phyloP scores from a whole-genome alignment of 352 stramenopile genomes.

The Albugo laibachii region DNA sequence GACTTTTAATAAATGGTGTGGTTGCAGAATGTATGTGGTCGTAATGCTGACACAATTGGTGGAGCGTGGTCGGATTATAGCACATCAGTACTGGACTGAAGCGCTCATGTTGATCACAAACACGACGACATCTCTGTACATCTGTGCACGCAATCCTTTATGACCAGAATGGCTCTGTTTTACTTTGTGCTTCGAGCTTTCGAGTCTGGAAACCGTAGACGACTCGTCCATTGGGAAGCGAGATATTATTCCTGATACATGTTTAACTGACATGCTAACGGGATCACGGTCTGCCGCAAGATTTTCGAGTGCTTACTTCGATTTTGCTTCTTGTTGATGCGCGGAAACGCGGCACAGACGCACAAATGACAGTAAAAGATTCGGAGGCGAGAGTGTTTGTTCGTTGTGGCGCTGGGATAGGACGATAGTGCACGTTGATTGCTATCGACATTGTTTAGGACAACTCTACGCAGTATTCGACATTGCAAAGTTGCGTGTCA shows the following conservation, averaged over 20 bases:
- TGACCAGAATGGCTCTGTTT: too few relatives aligned
- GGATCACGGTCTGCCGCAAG: constrained; percentile 48
- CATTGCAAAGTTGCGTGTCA: constrained; percentile 32
- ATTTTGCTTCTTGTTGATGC: constrained; percentile 52
- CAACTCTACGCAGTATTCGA: constrained; percentile 24
- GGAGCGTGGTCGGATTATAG: constrained; percentile 44
- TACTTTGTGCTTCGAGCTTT: too few relatives aligned
- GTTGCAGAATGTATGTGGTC: constrained; percentile 51
- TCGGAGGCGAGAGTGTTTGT: constrained; percentile 21
- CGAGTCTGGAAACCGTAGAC: too few relatives aligned
- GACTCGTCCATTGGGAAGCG: too few relatives aligned
- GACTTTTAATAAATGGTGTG: constrained; percentile 78
- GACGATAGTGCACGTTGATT: constrained; percentile 65
- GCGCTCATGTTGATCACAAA: constrained; percentile 17
- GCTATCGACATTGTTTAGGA: constrained; percentile 62
- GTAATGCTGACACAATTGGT: constrained; percentile 80
- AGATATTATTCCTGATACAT: constrained; percentile 15
- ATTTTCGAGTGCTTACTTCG: constrained; percentile 48
- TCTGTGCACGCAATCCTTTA: constrained; percentile 3
- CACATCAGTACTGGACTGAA: constrained; percentile 51
- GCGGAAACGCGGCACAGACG: constrained; percentile 11
- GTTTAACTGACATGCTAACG: constrained; percentile 65
- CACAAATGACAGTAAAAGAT: neutral
- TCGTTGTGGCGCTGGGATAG: constrained; percentile 66
- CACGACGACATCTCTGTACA: constrained; percentile 26